Percentiles rank a stretch among this genome's conserved stretches.
phyloP scores from a whole-genome alignment of 2,329 filamentous ascomycete genomes.

The Aspergillus sp. region DNA sequence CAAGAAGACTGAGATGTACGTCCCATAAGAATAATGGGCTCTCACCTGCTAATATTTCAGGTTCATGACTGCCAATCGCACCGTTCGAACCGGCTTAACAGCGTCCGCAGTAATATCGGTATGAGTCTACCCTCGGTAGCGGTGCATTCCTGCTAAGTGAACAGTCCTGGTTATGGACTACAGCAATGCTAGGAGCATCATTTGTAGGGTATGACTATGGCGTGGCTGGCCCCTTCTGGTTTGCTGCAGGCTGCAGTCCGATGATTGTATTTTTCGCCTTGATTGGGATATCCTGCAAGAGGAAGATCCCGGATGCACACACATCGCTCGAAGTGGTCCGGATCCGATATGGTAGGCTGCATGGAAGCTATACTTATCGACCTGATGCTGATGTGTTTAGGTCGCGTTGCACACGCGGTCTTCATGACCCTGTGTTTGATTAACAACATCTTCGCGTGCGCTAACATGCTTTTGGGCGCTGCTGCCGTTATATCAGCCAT shows the following conservation, averaged over 20 bases:
- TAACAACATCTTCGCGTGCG: slow-evolving; percentile 57
- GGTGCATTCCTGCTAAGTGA: background rate
- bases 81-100: slow-evolving; percentile 54
- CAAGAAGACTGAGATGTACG: slow-evolving; percentile 54
- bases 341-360: slow-evolving; percentile 48
- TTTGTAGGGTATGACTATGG: slow-evolving; percentile 58
- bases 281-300: slow-evolving; percentile 54
- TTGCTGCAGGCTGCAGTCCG: slow-evolving; percentile 56
- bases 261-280: slow-evolving; percentile 60
- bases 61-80: slow-evolving; percentile 58
- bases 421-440: slow-evolving; percentile 56
- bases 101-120: slow-evolving; percentile 57
- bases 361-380: fast-evolving
- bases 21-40: background rate
- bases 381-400: slow-evolving; percentile 17
- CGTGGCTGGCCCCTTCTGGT: slow-evolving; percentile 60
- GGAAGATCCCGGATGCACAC: slow-evolving; percentile 56
- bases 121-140: background rate
- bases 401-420: slow-evolving; percentile 50
- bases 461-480: slow-evolving; percentile 56
- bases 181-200: slow-evolving; percentile 53
- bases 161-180: slow-evolving; percentile 57
- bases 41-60: slow-evolving; percentile 19
- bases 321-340: slow-evolving; percentile 57
- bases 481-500: slow-evolving; percentile 46